phyloP scores from a whole-genome alignment of 2,329 filamentous ascomycete species.

The Trichoderma lentiforme region DNA sequence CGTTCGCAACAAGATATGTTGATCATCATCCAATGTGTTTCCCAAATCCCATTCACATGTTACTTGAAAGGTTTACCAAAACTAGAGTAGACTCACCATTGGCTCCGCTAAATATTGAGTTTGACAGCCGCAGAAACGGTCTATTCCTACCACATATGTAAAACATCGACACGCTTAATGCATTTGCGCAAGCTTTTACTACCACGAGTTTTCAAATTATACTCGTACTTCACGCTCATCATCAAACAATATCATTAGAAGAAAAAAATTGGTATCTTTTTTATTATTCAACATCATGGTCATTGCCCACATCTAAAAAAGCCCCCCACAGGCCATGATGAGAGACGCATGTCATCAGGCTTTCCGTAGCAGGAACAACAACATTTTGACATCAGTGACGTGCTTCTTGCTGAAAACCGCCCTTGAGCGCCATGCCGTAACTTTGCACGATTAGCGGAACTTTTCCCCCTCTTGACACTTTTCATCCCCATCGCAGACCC shows the following conservation, averaged over 20 bases:
- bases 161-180: not conserved
- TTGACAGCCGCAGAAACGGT: not conserved
- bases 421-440: slow-evolving; percentile 1
- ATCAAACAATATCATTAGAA: not conserved
- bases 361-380: not conserved
- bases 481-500: not conserved
- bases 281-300: slow-evolving; percentile 2
- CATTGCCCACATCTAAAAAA: not conserved
- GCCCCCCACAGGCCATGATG: not conserved
- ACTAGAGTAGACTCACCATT: not conserved
- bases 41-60: not conserved
- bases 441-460: not conserved
- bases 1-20: no score
- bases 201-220: no score
- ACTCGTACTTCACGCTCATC: not conserved
- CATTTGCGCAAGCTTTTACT: not conserved
- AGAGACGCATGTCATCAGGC: not conserved
- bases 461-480: not conserved
- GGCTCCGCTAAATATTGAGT: not conserved
- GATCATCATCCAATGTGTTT: not conserved
- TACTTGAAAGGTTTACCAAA: no score
- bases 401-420: not conserved
- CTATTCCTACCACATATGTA: no score
- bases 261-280: slow-evolving; percentile 10
- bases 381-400: not conserved